Conservation (phyloP, 2,329 filamentous ascomycete species). For the Macrophomina pseudophaseolina region DNA sequence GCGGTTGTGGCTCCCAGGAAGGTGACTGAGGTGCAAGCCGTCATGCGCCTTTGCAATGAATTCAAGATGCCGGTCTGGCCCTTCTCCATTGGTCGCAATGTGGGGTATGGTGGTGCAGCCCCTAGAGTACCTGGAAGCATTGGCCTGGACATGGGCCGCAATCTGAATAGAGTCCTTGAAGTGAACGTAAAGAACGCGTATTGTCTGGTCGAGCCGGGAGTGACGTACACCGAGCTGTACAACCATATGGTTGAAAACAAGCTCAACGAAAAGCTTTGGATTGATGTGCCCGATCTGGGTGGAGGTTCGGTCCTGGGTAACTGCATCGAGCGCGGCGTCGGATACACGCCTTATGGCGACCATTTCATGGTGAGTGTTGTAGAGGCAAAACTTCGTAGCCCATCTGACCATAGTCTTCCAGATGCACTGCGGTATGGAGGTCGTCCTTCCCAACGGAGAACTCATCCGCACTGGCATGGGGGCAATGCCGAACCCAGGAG, state of each 20-base stretch:
- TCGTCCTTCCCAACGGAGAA: conserved; percentile 49
- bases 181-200: conserved; percentile 47
- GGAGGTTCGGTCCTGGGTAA: conserved; percentile 44
- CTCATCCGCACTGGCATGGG: conserved; percentile 51
- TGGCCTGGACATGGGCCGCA: conserved; percentile 51
- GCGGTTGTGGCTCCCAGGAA: conserved; percentile 52
- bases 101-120: conserved; percentile 58
- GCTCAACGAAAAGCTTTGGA: conserved; percentile 43
- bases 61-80: conserved; percentile 42
- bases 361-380: conserved; percentile 49
- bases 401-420: neutral
- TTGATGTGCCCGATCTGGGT: conserved; percentile 47
- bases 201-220: conserved; percentile 55
- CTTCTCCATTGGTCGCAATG: conserved; percentile 50
- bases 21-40: conserved; percentile 43
- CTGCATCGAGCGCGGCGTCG: conserved; percentile 41
- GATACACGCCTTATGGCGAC: conserved; percentile 44
- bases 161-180: conserved; percentile 49
- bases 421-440: conserved; percentile 43
- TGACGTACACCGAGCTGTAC: conserved; percentile 55
- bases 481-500: conserved; percentile 37
- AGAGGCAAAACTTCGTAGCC: conserved; percentile 29
- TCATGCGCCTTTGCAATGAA: conserved; percentile 42
- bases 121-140: conserved; percentile 53
- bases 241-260: conserved; percentile 46